Conservation (phyloP, 1,139 yeast genomes). For the Candida freyschussii region DNA sequence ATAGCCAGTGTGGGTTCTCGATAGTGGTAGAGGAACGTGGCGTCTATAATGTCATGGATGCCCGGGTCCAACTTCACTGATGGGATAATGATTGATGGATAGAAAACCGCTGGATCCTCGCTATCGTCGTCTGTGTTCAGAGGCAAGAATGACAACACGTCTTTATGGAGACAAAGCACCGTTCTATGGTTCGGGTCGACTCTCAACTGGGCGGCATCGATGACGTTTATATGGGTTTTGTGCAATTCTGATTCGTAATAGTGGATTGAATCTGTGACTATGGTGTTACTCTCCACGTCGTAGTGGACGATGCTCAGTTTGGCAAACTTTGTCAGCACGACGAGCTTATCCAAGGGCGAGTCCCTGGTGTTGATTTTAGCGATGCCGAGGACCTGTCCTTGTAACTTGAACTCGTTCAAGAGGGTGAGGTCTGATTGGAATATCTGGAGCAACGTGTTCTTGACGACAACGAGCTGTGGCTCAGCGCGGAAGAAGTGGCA, state of each 20-base stretch:
- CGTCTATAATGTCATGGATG: conserved; percentile 56
- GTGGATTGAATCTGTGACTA: conserved; percentile 77
- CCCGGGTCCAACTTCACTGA: conserved; percentile 53
- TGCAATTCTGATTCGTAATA: conserved; percentile 65
- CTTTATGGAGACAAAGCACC: conserved; percentile 63
- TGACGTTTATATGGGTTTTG: conserved; percentile 42
- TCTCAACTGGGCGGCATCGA: conserved; percentile 41
- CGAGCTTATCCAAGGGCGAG: conserved; percentile 53
- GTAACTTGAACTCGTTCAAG: conserved; percentile 61
- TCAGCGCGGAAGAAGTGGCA: conserved; percentile 56
- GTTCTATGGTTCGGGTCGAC: conserved; percentile 66
- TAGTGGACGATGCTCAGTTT: conserved; percentile 74
- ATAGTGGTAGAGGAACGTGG: conserved; percentile 63
- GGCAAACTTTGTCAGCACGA: conserved; percentile 69
- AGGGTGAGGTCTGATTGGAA: conserved; percentile 48
- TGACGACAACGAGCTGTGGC: conserved; percentile 55
- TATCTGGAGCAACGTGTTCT: conserved; percentile 68
- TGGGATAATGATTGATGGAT: conserved; percentile 42
- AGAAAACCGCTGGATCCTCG: conserved; percentile 6
- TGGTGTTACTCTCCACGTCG: conserved; percentile 47
- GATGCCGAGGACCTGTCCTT: conserved; percentile 65
- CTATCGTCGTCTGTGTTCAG: conserved; percentile 37
- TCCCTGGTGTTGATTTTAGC: conserved; percentile 49
- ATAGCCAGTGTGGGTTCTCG: conserved; percentile 78
- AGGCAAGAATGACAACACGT: conserved; percentile 71